phyloP scores from a whole-genome alignment of 176 grass and related monocot genomes.

The Musa itinerans region DNA sequence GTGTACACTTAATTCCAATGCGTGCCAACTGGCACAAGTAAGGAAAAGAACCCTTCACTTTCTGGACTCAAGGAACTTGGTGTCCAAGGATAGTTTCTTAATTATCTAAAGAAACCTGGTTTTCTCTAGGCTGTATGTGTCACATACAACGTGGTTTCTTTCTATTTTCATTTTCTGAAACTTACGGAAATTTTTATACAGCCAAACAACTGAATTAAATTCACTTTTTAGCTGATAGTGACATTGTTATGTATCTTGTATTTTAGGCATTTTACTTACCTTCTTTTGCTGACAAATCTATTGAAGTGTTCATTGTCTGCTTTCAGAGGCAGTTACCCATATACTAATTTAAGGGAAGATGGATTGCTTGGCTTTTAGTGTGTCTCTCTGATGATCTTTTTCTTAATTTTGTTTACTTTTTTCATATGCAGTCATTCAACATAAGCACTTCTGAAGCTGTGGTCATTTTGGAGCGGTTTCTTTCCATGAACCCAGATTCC shows the following conservation, averaged over 20 bases:
- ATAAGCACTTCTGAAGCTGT: conserved; percentile 74
- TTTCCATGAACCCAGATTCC: conserved; percentile 66
- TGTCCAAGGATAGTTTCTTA: no score
- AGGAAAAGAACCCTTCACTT: no score
- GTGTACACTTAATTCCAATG: no score
- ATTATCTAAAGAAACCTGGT: neutral
- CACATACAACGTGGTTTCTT: no score
- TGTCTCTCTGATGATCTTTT: neutral
- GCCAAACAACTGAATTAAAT: neutral
- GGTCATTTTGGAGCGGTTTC: conserved; percentile 73
- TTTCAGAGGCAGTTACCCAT: neutral
- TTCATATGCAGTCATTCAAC: conserved; percentile 49
- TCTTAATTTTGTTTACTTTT: neutral
- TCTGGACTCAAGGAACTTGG: no score
- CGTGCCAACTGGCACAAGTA: no score
- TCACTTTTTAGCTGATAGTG: no score
- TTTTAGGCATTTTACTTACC: neutral
- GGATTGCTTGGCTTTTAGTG: neutral
- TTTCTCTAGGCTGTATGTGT: no score
- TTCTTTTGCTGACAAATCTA: neutral
- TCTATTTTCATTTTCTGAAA: neutral
- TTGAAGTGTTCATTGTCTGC: neutral
- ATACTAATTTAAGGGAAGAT: neutral
- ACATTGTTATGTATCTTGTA: neutral
- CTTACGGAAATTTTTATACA: neutral